Evolutionary conservation across 192 early-diverging fungal species (phyloP), one percentile per base, ranked within the genome.

Genomic region (Paraglomus occultum): DNA sequence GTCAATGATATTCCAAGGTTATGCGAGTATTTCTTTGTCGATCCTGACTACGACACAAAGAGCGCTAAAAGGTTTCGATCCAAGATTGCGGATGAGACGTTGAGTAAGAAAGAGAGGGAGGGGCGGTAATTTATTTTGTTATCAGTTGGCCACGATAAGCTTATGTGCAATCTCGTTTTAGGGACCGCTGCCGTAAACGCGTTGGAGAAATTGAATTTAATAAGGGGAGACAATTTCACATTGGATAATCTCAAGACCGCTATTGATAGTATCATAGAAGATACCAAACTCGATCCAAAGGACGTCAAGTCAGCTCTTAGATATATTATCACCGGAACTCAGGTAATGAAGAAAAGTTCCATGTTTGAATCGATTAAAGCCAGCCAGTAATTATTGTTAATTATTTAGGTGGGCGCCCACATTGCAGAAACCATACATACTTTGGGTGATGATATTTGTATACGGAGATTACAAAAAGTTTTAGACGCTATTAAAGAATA

Each of bases 261-360:
- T 38, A 70, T 85, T 61, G 47, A 73, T 47, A 58, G 57, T 11
- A 73, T 77, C 47, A 70, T 76, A 1, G 78, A 76, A 8, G 53
- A 71, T 8, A 71, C 79, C 39, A 53, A 74, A 18, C 22, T 83
- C 2, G 81, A 84, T 17, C 67, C 73, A 12, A 82, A 81, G 18
- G 80, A 82, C 8, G 80, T 84, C 4, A 85, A 89, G 89, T 84
- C 87, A 73, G 81, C 82, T 20, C 74, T 90, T 38, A 73, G 90
- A 18, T 89, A 84, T 71, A 81, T 79, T 4, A 79, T 90, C 2
- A 90, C 90, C 6, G 90, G 89, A 14, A 78, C 80, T 15, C 76
- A 76, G 73, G 78, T 76, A 73, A 52, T 11, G 12, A 62, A 54
- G 1, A 11, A 39, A 44, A 17, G n/a, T 22, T 20, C 42, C 4